Conservation (phyloP, 139 green algal species). For the Deuterostichococcus epilithicus region DNA sequence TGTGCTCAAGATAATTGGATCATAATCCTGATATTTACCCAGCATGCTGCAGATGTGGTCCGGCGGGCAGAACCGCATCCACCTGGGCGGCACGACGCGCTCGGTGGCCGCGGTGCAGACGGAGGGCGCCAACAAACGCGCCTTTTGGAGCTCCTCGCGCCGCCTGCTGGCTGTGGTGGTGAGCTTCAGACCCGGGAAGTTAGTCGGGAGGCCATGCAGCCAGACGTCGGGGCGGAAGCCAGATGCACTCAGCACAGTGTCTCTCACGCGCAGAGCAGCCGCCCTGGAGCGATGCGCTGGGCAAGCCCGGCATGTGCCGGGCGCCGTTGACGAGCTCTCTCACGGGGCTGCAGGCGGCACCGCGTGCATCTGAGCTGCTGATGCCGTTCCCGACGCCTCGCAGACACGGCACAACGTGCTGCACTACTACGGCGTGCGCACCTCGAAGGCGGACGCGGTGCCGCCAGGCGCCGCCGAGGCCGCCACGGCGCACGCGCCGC, state of each 20-base stretch:
- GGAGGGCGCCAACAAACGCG: slow-evolving; percentile 54
- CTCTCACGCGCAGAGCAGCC: too few relatives aligned
- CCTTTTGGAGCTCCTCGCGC: slow-evolving; percentile 54
- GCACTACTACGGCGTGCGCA: slow-evolving; percentile 60
- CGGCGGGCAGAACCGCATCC: slow-evolving; percentile 46
- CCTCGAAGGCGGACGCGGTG: slow-evolving; percentile 40
- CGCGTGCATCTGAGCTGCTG: too few relatives aligned
- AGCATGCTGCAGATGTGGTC: slow-evolving; percentile 73
- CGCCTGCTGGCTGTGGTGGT: slow-evolving; percentile 61
- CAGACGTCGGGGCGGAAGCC: too few relatives aligned
- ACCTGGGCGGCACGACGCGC: slow-evolving; percentile 41
- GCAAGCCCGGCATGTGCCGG: background rate
- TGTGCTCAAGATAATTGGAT: too few relatives aligned
- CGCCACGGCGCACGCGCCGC: background rate
- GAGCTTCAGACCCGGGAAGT: slow-evolving; percentile 5
- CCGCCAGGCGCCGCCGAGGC: slow-evolving; percentile 16
- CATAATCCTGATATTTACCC: too few relatives aligned
- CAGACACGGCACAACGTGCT: slow-evolving; percentile 62
- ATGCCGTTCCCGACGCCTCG: background rate
- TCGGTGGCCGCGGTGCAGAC: slow-evolving; percentile 29
- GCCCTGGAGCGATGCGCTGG: too few relatives aligned
- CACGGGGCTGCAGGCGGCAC: too few relatives aligned
- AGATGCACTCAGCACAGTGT: too few relatives aligned
- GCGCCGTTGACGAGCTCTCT: background rate
- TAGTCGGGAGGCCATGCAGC: background rate